Evolutionary conservation across 129 eudicot species (phyloP).

Genomic region (Helianthus annuus): DNA sequence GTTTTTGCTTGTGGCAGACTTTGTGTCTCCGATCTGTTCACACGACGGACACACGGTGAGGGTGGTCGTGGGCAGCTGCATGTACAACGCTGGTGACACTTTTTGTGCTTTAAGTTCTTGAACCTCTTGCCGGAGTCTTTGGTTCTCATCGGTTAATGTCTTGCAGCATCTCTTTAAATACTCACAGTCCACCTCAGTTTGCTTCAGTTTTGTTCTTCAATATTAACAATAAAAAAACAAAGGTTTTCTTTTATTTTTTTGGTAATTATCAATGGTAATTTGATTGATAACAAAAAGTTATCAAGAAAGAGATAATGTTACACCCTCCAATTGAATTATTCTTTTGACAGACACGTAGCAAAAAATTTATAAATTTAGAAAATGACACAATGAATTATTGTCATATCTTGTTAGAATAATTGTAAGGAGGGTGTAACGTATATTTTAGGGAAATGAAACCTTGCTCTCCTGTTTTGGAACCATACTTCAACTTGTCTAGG

Average conservation of each 20-base stretch:
- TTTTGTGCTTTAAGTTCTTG: slow-evolving; percentile 64
- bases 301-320: no score
- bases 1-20: slow-evolving; percentile 26
- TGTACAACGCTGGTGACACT: slow-evolving; percentile 52
- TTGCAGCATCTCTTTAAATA: slow-evolving; percentile 74
- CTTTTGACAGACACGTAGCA: no score
- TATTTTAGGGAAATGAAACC: slow-evolving; percentile 36
- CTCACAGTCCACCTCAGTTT: slow-evolving; percentile 93
- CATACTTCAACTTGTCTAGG: slow-evolving; percentile 97
- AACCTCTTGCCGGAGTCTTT: slow-evolving; percentile 71
- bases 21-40: slow-evolving; percentile 46
- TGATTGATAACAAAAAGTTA: no score
- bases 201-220: slow-evolving; percentile 81
- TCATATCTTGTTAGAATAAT: no score
- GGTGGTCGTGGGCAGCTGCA: slow-evolving; percentile 82
- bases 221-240: not conserved
- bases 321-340: no score
- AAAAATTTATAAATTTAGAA: no score
- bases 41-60: slow-evolving; percentile 87
- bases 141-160: slow-evolving; percentile 70
- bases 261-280: not conserved
- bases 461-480: slow-evolving; percentile 96
- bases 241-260: not conserved
- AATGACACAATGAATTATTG: no score
- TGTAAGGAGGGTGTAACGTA: not conserved